These are phyloP conservation scores for Leersia perrieri DNA, from an alignment of 176 grass and related monocot genomes.

Conservation along the genomic window DNA sequence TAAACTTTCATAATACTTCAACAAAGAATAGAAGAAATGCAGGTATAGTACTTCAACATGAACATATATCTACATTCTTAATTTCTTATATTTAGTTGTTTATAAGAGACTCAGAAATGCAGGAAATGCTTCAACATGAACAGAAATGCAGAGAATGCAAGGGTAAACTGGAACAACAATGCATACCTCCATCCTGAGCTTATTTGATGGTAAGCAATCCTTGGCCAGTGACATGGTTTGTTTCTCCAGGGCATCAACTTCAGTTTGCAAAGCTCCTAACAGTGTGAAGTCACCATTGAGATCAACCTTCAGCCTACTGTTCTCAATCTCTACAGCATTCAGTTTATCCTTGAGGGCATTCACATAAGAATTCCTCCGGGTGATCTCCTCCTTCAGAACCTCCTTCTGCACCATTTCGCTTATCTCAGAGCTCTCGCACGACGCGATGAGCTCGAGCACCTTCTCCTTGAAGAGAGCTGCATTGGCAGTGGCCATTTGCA, in stretches of 20 bases:
- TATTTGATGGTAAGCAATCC: conserved; percentile 48
- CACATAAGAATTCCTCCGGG: conserved; percentile 57
- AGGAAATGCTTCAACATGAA: background rate
- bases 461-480: conserved; percentile 83
- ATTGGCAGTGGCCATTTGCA: conserved; percentile 67
- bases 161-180: background rate
- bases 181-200: conserved; percentile 63
- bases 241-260: conserved; percentile 66
- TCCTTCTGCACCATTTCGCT: conserved; percentile 75
- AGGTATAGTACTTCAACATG: too few species aligned
- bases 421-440: conserved; percentile 85
- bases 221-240: conserved; percentile 62
- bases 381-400: conserved; percentile 82
- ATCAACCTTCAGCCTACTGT: conserved; percentile 78
- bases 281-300: conserved; percentile 63
- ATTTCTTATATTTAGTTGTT: too few species aligned
- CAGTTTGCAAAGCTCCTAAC: conserved; percentile 59
- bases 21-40: background rate
- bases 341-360: conserved; percentile 76
- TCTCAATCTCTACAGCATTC: conserved; percentile 64
- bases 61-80: too few species aligned
- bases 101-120: background rate
- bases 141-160: background rate
- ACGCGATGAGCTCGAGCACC: conserved; percentile 61
- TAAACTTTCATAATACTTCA: background rate